Percentiles rank a stretch among this genome's conserved stretches.
These are phyloP conservation scores for Vanrija humicola DNA, from an alignment of 1,284 basidiomycete genomes.

Conservation along the genomic window DNA sequence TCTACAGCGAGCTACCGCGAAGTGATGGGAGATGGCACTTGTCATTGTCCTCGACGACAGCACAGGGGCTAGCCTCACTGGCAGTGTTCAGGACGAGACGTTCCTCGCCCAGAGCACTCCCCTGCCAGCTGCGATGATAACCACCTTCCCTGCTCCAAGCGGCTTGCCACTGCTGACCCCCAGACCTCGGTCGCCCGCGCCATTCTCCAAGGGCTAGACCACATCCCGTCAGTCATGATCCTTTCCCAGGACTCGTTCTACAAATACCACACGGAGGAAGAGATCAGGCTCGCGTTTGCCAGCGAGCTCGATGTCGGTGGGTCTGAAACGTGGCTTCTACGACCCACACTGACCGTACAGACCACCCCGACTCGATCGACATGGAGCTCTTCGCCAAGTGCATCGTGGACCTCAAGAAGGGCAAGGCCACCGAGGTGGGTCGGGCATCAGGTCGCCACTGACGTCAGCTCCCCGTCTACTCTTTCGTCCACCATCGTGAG, in stretches of 20 bases:
- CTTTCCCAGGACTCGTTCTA: slow-evolving; percentile 89
- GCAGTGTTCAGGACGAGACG: too few species aligned
- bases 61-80: too few species aligned
- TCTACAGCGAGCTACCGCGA: too few species aligned
- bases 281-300: slow-evolving; percentile 75
- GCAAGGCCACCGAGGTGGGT: slow-evolving; percentile 53
- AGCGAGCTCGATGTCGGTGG: slow-evolving; percentile 72
- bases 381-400: slow-evolving; percentile 82
- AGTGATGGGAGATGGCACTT: too few species aligned
- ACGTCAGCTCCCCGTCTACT: slow-evolving; percentile 77
- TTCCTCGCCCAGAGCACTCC: too few species aligned
- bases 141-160: too few species aligned
- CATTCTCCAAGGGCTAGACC: slow-evolving; percentile 73
- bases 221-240: slow-evolving; percentile 82
- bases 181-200: slow-evolving; percentile 89
- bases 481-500: slow-evolving; percentile 76
- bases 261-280: slow-evolving; percentile 69
- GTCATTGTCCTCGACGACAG: too few species aligned
- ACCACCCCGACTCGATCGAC: slow-evolving; percentile 90
- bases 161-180: not conserved
- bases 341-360: slow-evolving; percentile 42
- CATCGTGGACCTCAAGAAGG: slow-evolving; percentile 74
- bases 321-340: not conserved
- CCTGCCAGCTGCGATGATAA: too few species aligned
- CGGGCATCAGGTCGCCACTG: not conserved